A percentile compares a stretch with the other conserved stretches of the same genome.
Conservation (phyloP, 169 alveolate species). For the Plasmodium gonderi region DNA sequence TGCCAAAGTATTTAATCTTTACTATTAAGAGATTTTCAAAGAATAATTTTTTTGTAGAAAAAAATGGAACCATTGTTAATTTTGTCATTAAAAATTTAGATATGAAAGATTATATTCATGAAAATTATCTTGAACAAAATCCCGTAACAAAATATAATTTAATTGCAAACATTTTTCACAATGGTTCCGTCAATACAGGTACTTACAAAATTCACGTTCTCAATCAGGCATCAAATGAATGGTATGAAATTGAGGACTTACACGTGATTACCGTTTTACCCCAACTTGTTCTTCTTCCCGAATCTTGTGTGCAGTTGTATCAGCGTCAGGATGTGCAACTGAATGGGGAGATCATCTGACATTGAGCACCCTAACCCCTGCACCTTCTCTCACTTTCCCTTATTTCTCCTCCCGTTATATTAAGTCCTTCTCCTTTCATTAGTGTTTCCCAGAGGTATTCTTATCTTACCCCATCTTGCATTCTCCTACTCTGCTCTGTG, state of each 20-base stretch:
- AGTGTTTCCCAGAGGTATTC: no score
- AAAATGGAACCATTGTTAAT: slow-evolving; percentile 98
- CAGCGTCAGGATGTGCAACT: slow-evolving; percentile 84
- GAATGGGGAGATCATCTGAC: slow-evolving; percentile 54
- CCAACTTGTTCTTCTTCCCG: slow-evolving; percentile 95
- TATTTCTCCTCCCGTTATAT: not conserved
- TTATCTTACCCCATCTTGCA: no score
- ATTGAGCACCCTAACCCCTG: not conserved
- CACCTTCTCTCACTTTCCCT: not conserved
- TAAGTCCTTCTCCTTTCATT: no score
- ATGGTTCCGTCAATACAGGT: slow-evolving; percentile 96
- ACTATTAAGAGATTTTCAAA: slow-evolving; percentile 95
- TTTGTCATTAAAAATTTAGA: slow-evolving; percentile 96
- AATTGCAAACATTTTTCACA: slow-evolving; percentile 95
- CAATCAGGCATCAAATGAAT: slow-evolving; percentile 92
- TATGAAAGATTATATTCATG: slow-evolving; percentile 88
- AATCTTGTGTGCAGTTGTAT: slow-evolving; percentile 88
- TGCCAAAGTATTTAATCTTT: slow-evolving; percentile 93
- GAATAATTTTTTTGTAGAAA: slow-evolving; percentile 96
- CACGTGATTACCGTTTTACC: slow-evolving; percentile 96
- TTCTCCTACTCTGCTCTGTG: no score
- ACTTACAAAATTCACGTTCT: slow-evolving; percentile 92
- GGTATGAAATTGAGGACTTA: slow-evolving; percentile 97
- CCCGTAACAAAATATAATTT: slow-evolving; percentile 92
- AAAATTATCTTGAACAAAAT: slow-evolving; percentile 80